These are phyloP conservation scores for Gremmenia infestans DNA, from an alignment of 2,329 filamentous ascomycete species.

Conservation along the genomic window DNA sequence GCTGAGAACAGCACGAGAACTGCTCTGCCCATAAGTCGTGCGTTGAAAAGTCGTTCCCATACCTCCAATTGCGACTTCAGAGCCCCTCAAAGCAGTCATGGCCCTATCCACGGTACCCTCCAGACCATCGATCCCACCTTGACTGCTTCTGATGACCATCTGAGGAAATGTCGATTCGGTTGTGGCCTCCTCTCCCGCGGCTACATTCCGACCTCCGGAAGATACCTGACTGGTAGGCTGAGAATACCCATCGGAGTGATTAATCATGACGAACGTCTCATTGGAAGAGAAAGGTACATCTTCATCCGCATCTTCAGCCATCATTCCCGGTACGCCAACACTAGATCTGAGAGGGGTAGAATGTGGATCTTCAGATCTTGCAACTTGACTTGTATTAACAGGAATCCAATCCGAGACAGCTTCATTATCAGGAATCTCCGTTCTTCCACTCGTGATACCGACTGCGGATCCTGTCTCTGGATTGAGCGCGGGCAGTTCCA, in stretches of 20 bases:
- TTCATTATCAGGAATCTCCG: slow-evolving; percentile 13
- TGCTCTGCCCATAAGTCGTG: neutral
- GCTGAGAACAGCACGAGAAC: neutral
- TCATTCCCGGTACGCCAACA: no score
- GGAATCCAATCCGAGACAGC: neutral
- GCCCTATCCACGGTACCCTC: neutral
- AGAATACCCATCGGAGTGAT: neutral
- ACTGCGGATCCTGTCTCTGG: neutral
- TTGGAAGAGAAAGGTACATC: no score
- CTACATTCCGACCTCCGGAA: neutral
- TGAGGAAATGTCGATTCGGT: neutral
- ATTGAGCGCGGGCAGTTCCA: neutral
- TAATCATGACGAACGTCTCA: no score
- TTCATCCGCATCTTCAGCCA: no score
- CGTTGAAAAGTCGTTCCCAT: neutral
- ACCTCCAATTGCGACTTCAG: no score
- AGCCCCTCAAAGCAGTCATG: neutral
- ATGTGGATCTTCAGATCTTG: neutral
- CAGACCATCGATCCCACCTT: neutral
- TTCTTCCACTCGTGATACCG: neutral
- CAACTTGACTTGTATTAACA: neutral
- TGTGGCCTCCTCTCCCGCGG: neutral
- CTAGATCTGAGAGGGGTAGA: neutral
- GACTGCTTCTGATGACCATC: neutral
- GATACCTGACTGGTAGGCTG: neutral